Conservation (phyloP, 768 basidiomycete genomes). For the Amanita rubescens region DNA sequence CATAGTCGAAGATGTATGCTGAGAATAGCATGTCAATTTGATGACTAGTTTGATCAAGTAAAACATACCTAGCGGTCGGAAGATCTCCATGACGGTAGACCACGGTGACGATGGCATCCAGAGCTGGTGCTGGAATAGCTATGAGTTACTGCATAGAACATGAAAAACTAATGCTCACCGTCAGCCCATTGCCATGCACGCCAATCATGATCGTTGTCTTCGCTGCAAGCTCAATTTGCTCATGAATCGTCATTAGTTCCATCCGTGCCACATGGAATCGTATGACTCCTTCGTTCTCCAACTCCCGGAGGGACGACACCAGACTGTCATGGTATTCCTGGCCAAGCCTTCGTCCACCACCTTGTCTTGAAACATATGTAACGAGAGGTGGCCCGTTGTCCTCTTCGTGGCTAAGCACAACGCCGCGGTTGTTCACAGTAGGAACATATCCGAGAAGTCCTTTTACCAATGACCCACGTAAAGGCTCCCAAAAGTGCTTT, state of each 20-base stretch:
- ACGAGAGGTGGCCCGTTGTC: constrained; percentile 23
- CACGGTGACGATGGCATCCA: constrained; percentile 58
- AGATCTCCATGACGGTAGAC: constrained; percentile 66
- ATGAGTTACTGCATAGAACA: background rate
- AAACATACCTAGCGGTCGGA: constrained; percentile 42
- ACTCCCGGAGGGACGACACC: constrained; percentile 36
- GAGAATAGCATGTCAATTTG: background rate
- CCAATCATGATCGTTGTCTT: constrained; percentile 61
- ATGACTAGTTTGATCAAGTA: background rate
- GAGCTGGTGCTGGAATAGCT: constrained; percentile 36
- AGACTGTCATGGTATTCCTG: constrained; percentile 42
- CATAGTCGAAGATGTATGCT: constrained; percentile 33
- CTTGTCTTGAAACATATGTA: constrained; percentile 60
- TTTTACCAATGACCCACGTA: constrained; percentile 22
- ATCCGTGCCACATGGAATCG: constrained; percentile 34
- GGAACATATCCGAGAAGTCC: constrained; percentile 28
- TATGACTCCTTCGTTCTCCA: constrained; percentile 45
- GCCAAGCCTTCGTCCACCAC: constrained; percentile 30
- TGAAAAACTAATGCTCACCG: constrained; percentile 21
- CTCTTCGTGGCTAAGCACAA: constrained; percentile 10
- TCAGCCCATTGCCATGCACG: constrained; percentile 66
- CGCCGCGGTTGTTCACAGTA: constrained; percentile 10
- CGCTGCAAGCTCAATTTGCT: constrained; percentile 55
- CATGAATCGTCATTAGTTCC: constrained; percentile 44
- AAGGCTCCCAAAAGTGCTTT: constrained; percentile 27